phyloP scores from a whole-genome alignment of 108 stramenopile genomes.

The Cyclotella atomus region DNA sequence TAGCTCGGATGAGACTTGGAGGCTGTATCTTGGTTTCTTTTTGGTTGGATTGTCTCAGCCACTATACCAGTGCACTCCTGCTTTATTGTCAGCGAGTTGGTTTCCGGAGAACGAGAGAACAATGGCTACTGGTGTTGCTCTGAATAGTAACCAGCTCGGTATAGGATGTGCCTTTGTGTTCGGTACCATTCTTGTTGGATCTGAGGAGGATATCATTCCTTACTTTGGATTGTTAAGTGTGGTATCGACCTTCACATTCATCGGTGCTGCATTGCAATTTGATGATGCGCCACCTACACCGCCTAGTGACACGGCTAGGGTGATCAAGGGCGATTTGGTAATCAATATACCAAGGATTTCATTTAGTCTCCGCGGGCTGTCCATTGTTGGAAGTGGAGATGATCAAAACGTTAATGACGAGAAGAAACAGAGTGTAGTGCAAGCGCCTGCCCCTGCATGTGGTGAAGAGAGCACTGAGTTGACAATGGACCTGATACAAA shows the following conservation, averaged over 20 bases:
- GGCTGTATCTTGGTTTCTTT: slow-evolving; percentile 85
- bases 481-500: slow-evolving; percentile 9
- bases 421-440: background rate
- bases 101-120: slow-evolving; percentile 90
- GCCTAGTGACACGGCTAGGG: slow-evolving; percentile 79
- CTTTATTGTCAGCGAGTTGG: slow-evolving; percentile 86
- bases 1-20: slow-evolving; percentile 72
- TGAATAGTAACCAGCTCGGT: slow-evolving; percentile 89
- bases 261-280: slow-evolving; percentile 84
- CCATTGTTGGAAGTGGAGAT: slow-evolving; percentile 1
- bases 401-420: slow-evolving; percentile 10
- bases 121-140: slow-evolving; percentile 90
- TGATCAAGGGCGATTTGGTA: slow-evolving; percentile 68
- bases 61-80: slow-evolving; percentile 90
- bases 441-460: slow-evolving; percentile 15
- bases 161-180: slow-evolving; percentile 90
- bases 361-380: slow-evolving; percentile 1
- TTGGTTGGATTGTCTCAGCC: slow-evolving; percentile 88
- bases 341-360: slow-evolving; percentile 59
- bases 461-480: slow-evolving; percentile 11
- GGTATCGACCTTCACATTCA: slow-evolving; percentile 69
- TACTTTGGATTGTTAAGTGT: slow-evolving; percentile 85
- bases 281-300: slow-evolving; percentile 92
- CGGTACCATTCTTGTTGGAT: slow-evolving; percentile 74
- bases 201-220: slow-evolving; percentile 70